Percentiles rank a stretch among this genome's conserved stretches.
These are phyloP conservation scores for Gardenia jasminoides DNA, from an alignment of 257 asterid species.

Conservation along the genomic window DNA sequence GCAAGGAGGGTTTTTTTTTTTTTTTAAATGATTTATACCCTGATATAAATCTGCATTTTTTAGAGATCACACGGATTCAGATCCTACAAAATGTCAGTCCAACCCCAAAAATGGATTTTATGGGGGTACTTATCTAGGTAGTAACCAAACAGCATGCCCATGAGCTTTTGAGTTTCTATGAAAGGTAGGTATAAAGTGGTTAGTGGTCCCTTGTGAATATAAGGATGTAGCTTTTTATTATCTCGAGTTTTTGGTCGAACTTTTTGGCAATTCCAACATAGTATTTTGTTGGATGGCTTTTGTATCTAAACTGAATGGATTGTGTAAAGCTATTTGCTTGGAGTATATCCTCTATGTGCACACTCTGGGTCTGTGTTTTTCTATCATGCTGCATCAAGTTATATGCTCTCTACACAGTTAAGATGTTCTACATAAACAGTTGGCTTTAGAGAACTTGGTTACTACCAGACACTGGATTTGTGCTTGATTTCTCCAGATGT, in stretches of 20 bases:
- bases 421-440: no score
- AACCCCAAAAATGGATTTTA: background rate
- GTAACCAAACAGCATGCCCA: background rate
- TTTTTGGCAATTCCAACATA: background rate
- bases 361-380: background rate
- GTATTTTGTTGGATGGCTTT: background rate
- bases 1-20: background rate
- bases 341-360: background rate
- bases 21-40: background rate
- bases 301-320: no score
- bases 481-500: no score
- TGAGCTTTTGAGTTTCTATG: no score
- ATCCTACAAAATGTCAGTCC: background rate
- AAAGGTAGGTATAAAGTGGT: background rate
- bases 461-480: no score
- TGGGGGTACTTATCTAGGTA: background rate
- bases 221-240: background rate
- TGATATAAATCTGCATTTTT: no score
- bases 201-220: background rate
- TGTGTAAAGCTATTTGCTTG: background rate
- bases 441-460: background rate
- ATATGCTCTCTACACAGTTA: background rate
- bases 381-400: background rate
- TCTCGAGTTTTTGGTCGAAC: background rate
- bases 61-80: background rate